A percentile compares a stretch with the other conserved stretches of the same genome.
phyloP scores from a whole-genome alignment of 2,329 filamentous ascomycete genomes.

The Hypoxylon sp. region DNA sequence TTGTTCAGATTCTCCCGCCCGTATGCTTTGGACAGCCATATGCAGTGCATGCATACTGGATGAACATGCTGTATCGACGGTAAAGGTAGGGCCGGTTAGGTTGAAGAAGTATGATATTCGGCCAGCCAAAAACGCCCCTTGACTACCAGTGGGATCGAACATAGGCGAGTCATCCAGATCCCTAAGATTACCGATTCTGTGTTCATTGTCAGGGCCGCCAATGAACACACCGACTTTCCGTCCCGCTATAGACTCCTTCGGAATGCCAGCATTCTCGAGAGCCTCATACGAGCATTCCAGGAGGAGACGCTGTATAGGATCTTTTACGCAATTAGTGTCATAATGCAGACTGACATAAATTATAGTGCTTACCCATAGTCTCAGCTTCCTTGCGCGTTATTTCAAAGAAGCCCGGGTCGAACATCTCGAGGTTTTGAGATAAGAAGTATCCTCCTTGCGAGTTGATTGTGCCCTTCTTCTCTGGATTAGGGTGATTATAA shows the following conservation, averaged over 20 bases:
- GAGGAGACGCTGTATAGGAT: slow-evolving; percentile 81
- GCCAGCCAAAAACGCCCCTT: slow-evolving; percentile 39
- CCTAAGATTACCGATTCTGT: slow-evolving; percentile 41
- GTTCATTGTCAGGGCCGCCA: slow-evolving; percentile 42
- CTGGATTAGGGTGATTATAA: slow-evolving; percentile 76
- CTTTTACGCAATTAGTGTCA: slow-evolving; percentile 65
- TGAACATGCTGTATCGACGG: slow-evolving; percentile 41
- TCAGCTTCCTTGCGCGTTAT: slow-evolving; percentile 84
- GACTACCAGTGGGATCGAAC: slow-evolving; percentile 42
- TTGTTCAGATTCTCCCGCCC: slow-evolving; percentile 40
- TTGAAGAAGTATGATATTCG: slow-evolving; percentile 43
- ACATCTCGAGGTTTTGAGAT: slow-evolving; percentile 74
- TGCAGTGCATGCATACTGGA: slow-evolving; percentile 43
- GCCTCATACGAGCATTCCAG: slow-evolving; percentile 84
- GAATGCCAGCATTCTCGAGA: slow-evolving; percentile 79
- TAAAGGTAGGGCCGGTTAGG: slow-evolving; percentile 36
- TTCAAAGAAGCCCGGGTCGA: slow-evolving; percentile 85
- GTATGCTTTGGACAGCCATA: slow-evolving; percentile 42
- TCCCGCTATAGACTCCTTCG: slow-evolving; percentile 42
- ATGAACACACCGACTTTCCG: slow-evolving; percentile 42
- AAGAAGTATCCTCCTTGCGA: slow-evolving; percentile 79
- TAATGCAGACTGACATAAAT: not conserved
- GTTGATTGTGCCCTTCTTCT: slow-evolving; percentile 75
- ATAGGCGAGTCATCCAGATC: slow-evolving; percentile 41
- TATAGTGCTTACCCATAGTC: slow-evolving; percentile 36